Evolutionary conservation across 2,329 filamentous ascomycete genomes (phyloP).

Genomic region (Colletotrichum sp.): DNA sequence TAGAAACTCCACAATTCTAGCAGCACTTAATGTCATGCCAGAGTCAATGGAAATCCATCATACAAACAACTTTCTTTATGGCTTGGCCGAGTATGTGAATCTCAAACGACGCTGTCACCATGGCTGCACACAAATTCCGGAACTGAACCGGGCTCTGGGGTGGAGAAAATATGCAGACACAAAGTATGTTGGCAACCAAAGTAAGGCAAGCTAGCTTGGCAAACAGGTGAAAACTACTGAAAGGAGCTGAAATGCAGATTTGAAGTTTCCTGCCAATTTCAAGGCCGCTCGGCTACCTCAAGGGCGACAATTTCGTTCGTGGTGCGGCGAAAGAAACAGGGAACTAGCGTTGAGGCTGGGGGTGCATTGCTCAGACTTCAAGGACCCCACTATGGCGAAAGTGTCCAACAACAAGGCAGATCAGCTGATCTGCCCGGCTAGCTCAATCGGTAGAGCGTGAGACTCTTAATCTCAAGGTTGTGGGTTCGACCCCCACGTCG

Average conservation of each 20-base stretch:
- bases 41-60: accelerated
- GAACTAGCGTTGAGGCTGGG: accelerated
- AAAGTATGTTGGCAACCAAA: too few relatives aligned
- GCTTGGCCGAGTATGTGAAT: too few relatives aligned
- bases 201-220: too few relatives aligned
- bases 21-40: accelerated
- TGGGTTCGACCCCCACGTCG: conserved; percentile 49
- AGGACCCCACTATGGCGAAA: accelerated
- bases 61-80: accelerated
- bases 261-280: neutral
- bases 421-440: conserved; percentile 52
- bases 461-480: conserved; percentile 70
- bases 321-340: accelerated
- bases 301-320: neutral
- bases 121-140: too few relatives aligned
- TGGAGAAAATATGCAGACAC: too few relatives aligned
- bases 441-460: conserved; percentile 77
- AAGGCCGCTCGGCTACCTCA: neutral
- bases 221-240: too few relatives aligned
- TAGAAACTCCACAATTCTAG: too few relatives aligned
- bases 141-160: too few relatives aligned
- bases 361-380: accelerated
- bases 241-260: too few relatives aligned
- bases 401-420: neutral
- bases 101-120: too few relatives aligned